phyloP scores from a whole-genome alignment of 1,284 basidiomycete genomes.

The Cerrena zonata region DNA sequence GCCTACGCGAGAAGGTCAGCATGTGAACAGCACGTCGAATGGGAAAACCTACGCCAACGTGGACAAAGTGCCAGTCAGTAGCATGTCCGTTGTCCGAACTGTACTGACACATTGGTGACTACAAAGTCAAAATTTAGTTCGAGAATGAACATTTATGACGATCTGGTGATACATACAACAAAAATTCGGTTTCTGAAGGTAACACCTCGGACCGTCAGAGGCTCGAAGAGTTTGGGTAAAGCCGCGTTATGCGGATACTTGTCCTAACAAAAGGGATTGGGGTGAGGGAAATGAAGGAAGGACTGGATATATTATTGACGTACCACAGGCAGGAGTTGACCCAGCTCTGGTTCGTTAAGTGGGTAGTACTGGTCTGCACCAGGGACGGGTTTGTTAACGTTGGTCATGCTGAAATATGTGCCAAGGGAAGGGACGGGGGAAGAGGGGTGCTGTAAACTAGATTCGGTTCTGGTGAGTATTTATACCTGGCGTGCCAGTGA shows the following conservation, averaged over 20 bases:
- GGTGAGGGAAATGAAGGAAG: not conserved
- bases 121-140: no score
- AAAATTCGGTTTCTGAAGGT: constrained; percentile 73
- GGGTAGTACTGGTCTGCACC: constrained; percentile 52
- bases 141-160: no score
- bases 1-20: constrained; percentile 35
- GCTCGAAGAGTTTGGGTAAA: constrained; percentile 61
- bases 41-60: constrained; percentile 39
- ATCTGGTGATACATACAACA: constrained; percentile 33
- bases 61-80: constrained; percentile 78
- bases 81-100: constrained; percentile 65
- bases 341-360: constrained; percentile 58
- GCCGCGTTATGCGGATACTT: constrained; percentile 38
- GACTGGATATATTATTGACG: constrained; percentile 5
- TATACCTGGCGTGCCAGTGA: no score
- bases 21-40: not conserved
- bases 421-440: no score
- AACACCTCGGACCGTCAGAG: constrained; percentile 56
- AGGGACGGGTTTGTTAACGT: constrained; percentile 42
- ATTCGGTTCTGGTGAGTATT: no score
- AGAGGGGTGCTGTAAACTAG: no score
- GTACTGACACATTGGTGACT: constrained; percentile 80
- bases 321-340: constrained; percentile 39
- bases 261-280: constrained; percentile 28
- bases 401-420: not conserved